A percentile compares a stretch with the other conserved stretches of the same genome.
These are phyloP conservation scores for Lyophyllum atratum DNA, from an alignment of 768 basidiomycete genomes.

Conservation along the genomic window DNA sequence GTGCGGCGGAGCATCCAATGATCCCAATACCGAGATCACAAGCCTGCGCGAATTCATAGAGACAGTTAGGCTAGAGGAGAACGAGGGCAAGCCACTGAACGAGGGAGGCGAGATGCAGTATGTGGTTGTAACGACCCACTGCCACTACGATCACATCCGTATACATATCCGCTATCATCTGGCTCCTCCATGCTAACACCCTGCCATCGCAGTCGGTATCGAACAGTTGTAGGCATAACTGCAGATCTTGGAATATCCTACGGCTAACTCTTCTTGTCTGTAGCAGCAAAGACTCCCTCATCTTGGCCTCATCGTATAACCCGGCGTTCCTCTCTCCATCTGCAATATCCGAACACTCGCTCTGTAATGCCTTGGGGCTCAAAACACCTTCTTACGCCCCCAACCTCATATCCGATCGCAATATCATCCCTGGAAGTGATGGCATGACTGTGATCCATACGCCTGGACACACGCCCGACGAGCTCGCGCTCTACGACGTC, in stretches of 20 bases:
- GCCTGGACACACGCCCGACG: conserved; percentile 61
- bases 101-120: conserved; percentile 41
- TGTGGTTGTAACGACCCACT: conserved; percentile 51
- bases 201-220: conserved; percentile 38
- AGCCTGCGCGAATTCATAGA: conserved; percentile 53
- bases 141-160: conserved; percentile 64
- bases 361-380: conserved; percentile 44
- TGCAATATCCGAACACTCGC: conserved; percentile 45
- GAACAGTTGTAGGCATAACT: conserved; percentile 44
- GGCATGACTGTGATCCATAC: conserved; percentile 52
- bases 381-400: conserved; percentile 47
- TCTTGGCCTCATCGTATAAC: conserved; percentile 50
- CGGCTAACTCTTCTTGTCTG: background rate
- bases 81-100: conserved; percentile 46
- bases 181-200: background rate
- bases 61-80: conserved; percentile 41
- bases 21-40: conserved; percentile 40
- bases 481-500: conserved; percentile 54
- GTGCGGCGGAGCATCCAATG: conserved; percentile 49
- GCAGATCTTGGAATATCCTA: background rate
- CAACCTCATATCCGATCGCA: conserved; percentile 43
- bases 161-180: conserved; percentile 22
- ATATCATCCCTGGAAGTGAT: conserved; percentile 24
- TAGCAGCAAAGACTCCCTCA: conserved; percentile 39
- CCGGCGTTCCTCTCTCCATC: conserved; percentile 43